Base-by-base conservation (phyloP, 208 protist genomes). In the Blechomonas ayalai region DNA sequence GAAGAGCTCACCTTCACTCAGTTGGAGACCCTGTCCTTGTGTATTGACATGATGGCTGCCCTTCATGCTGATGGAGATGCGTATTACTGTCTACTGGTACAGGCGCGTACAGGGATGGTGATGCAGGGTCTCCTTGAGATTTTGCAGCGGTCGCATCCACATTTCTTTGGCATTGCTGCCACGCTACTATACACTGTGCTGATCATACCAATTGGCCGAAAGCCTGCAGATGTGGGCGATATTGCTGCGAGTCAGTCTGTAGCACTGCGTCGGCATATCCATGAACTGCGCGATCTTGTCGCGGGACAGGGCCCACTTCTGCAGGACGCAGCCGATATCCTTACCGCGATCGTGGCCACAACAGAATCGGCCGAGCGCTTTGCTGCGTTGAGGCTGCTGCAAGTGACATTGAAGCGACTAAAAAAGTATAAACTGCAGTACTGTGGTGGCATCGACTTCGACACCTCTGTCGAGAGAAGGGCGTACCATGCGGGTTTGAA, bases 11-110 rank as follows among this genome's bases (percentile, higher is more conserved):
- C 62, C 28, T 75, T 74, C 24, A 69, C 69, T 13, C 59, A 81
- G 16, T 66, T 82, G 12, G 66, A 84, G 46, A 73, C 72, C 27
- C 66, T 90, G 26, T 79, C 68, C 8, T 52, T 83, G 26, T 67
- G 67, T 45, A 56, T 90, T 29, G 73, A 86, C 27, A 62, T 90
- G 38, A 86, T 84, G 77, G 57, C 71, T 4, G 57, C 82, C 1
- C 49, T 90, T 2, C 41, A 82, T 52, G 59, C 59, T 10, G 82
- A 90, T 22, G 71, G 63, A 4, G 73, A 90, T 48, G 23, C 53
- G 9, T 86, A 90, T 53, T 83, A 84, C 63, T 59, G 60, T 35
- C 56, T 90, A 12, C 59, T 90, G 7, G 82, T 86, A n/a, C 34
- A 67, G 1, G 70, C 71, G 7, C 68, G 77, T 12, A 70, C 73